A percentile compares a stretch with the other conserved stretches of the same genome.
Evolutionary conservation across 805 yeast species (phyloP).

Genomic region (Kodamaea laetipori): DNA sequence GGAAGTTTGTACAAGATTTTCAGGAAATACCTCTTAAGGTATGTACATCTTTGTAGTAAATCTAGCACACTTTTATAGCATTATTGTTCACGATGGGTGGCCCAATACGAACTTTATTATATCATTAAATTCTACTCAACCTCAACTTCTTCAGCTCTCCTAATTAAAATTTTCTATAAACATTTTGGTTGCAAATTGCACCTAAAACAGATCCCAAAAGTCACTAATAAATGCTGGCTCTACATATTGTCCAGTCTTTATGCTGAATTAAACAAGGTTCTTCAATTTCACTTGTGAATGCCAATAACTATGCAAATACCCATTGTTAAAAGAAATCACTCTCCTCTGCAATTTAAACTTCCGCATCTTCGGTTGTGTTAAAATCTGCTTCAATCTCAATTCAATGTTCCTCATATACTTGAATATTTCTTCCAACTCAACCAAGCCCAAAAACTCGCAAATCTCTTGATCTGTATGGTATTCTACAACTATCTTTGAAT

Average conservation of each 20-base stretch:
- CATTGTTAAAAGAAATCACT: background rate
- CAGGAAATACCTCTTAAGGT: too few relatives aligned
- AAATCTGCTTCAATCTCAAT: background rate
- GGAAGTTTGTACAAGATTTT: background rate
- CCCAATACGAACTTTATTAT: too few relatives aligned
- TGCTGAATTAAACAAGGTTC: background rate
- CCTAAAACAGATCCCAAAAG: too few relatives aligned
- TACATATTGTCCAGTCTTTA: too few relatives aligned
- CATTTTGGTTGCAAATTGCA: too few relatives aligned
- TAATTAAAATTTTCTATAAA: too few relatives aligned
- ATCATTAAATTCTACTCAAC: too few relatives aligned
- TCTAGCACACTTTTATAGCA: too few relatives aligned
- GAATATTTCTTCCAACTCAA: constrained; percentile 17
- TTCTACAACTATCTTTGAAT: constrained; percentile 19
- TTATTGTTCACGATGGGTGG: background rate
- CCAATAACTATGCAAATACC: constrained; percentile 11
- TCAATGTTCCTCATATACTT: background rate
- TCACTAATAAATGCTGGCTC: too few relatives aligned
- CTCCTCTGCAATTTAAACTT: constrained; percentile 8
- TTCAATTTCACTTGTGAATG: constrained; percentile 1
- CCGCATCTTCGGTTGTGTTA: background rate
- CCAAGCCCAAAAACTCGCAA: constrained; percentile 25
- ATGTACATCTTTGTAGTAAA: too few relatives aligned
- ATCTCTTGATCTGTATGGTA: constrained; percentile 26
- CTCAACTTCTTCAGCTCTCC: too few relatives aligned